phyloP scores from a whole-genome alignment of 441 rosid genomes.

The Gossypium lobatum region DNA sequence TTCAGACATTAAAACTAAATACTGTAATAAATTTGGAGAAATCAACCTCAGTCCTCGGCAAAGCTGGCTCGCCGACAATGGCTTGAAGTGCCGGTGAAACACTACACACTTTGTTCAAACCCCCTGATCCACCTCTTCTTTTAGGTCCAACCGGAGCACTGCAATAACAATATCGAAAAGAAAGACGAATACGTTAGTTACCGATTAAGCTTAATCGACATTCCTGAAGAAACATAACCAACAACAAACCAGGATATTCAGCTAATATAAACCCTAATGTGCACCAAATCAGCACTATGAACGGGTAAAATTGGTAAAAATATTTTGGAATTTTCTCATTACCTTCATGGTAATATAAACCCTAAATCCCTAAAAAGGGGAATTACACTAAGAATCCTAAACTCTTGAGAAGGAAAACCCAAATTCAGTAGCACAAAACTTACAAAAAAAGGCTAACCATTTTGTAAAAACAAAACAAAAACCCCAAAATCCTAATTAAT shows the following conservation, averaged over 20 bases:
- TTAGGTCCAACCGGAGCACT: conserved; percentile 69
- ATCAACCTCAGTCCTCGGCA: conserved; percentile 85
- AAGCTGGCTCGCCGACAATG: conserved; percentile 81
- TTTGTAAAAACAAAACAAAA: background rate
- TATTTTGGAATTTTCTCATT: no score
- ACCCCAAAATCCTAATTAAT: conserved; percentile 14
- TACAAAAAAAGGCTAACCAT: background rate
- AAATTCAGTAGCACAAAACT: background rate
- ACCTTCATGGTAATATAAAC: background rate
- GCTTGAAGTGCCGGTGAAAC: conserved; percentile 93
- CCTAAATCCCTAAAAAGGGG: background rate
- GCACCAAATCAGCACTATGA: background rate
- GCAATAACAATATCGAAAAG: conserved; percentile 12
- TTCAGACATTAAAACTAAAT: background rate
- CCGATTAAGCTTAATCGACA: background rate
- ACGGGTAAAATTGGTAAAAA: background rate
- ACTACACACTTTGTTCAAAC: conserved; percentile 84
- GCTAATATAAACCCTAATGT: no score
- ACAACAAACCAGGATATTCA: background rate
- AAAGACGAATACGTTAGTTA: background rate
- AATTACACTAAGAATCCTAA: background rate
- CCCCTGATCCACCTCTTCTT: conserved; percentile 91
- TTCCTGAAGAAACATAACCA: background rate
- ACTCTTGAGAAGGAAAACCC: background rate
- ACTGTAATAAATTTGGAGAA: background rate